Evolutionary conservation across 257 asterid species (phyloP), one percentile per base, ranked within the genome.

Genomic region (Oldenlandia corymbosa): DNA sequence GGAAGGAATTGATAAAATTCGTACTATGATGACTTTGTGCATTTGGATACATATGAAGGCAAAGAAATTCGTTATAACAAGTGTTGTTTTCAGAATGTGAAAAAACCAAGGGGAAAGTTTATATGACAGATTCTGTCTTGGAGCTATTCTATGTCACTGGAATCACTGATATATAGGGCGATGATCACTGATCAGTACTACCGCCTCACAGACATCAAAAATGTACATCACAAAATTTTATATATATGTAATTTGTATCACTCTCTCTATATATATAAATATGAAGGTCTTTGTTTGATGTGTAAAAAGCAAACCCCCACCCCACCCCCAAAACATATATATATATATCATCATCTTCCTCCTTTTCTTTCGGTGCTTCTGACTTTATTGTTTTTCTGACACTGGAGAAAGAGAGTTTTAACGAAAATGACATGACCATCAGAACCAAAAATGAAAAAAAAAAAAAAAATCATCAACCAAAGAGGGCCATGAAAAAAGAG

Each of bases 341-440:
- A 4, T 34, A 4, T 9, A 34, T 34, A 4, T 9, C 39, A 17
- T 34, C 58, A 32, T 5, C 28, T 26, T 14, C 56, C 30, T 60
- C 71, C 71, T 73, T 67, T 73, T 52, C 76, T 60, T 71, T 83
- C 77, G 78, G 88, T 79, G 85, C 83, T 81, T 61, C 83, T 75
- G 77, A 75, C 88, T 75, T 82, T 80, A 18, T 47, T 45, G 12
- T 47, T 47, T 47, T 74, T 63, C 82, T 86, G 88, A 83, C 84
- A 77, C 52, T 70, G 54, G 45, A 28, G 62, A 26, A 66, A 54
- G 66, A 57, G 62, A 64, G 71, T 16, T 72, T n/a, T 66, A 66
- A 62, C 56, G 86, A 82, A 69, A 79, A 78, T 70, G 84, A 82
- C 89, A 63, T 82, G 81, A 84, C n/a, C 89, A 59, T 73, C n/a